Evolutionary conservation across 805 yeast species (phyloP).

Genomic region (Wickerhamomyces silvicola): DNA sequence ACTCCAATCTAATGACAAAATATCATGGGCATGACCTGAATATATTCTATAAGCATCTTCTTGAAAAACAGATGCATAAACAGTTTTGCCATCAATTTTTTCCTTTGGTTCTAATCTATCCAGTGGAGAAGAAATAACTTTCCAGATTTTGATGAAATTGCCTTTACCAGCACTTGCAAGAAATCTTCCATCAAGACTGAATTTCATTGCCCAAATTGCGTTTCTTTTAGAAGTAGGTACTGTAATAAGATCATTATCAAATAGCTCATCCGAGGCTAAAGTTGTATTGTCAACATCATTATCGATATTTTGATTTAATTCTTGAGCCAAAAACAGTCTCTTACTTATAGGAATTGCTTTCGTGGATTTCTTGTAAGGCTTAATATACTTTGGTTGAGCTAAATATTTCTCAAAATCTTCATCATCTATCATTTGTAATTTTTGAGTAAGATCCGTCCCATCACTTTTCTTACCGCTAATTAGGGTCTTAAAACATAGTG

Average conservation of each 20-base stretch:
- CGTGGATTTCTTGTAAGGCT: constrained; percentile 39
- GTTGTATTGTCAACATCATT: constrained; percentile 2
- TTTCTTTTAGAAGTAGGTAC: constrained; percentile 4
- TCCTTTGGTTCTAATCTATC: constrained; percentile 48
- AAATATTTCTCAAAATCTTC: constrained; percentile 36
- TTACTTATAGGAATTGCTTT: constrained; percentile 40
- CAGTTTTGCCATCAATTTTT: constrained; percentile 10
- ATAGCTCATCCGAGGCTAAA: constrained; percentile 3
- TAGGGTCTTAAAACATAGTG: constrained; percentile 10
- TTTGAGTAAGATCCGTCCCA: not conserved
- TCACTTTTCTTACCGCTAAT: not conserved
- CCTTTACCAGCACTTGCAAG: constrained; percentile 84
- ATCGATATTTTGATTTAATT: constrained; percentile 29
- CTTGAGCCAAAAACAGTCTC: constrained; percentile 62
- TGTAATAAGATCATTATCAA: constrained; percentile 1
- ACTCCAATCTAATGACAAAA: constrained; percentile 82
- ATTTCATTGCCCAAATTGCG: constrained; percentile 70
- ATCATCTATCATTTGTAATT: constrained; percentile 19
- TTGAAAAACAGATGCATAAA: constrained; percentile 75
- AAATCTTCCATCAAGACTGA: constrained; percentile 74
- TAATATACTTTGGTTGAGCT: constrained; percentile 49
- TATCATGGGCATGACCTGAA: constrained; percentile 61
- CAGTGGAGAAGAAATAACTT: constrained; percentile 66
- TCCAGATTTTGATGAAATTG: constrained; percentile 64
- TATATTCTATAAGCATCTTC: constrained; percentile 54